A percentile compares a stretch with the other conserved stretches of the same genome.
Conservation (phyloP, 2,329 filamentous ascomycete genomes). For the Penicillium brevicompactum region DNA sequence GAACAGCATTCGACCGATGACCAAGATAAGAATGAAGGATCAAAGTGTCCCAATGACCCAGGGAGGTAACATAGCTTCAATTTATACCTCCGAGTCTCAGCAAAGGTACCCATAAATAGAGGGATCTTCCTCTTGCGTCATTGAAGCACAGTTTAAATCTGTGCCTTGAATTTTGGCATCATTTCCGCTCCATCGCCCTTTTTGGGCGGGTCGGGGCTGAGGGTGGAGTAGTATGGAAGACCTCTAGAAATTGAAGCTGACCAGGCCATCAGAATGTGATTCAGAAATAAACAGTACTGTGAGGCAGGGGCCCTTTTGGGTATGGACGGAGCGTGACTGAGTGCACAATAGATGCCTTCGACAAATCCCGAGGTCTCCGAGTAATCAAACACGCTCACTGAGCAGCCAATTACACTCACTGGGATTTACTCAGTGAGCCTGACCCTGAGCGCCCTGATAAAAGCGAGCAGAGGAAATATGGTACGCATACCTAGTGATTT, state of each 20-base stretch:
- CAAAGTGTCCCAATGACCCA: background rate
- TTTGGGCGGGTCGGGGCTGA: background rate
- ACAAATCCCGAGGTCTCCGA: slow-evolving; percentile 5
- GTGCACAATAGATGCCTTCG: slow-evolving; percentile 18
- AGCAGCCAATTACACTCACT: background rate
- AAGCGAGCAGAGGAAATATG: background rate
- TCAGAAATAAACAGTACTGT: slow-evolving; percentile 14
- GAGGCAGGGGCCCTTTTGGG: slow-evolving; percentile 13
- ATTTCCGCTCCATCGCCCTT: background rate
- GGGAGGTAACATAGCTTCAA: too few relatives aligned
- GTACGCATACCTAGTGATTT: background rate
- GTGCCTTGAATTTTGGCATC: slow-evolving; percentile 1
- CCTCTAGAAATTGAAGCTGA: slow-evolving; percentile 1
- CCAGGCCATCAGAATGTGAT: slow-evolving; percentile 14
- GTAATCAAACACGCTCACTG: slow-evolving; percentile 3
- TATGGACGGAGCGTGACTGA: slow-evolving; percentile 11
- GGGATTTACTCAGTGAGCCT: background rate
- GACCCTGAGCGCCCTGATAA: background rate
- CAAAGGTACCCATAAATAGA: too few relatives aligned
- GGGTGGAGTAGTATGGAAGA: background rate
- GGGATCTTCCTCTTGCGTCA: too few relatives aligned
- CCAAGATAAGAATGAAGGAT: background rate
- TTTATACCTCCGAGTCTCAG: too few relatives aligned
- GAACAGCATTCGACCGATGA: slow-evolving; percentile 12
- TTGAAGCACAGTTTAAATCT: background rate